These are phyloP conservation scores for Fusarium brachygibbosum DNA, from an alignment of 2,329 filamentous ascomycete species.

Conservation along the genomic window DNA sequence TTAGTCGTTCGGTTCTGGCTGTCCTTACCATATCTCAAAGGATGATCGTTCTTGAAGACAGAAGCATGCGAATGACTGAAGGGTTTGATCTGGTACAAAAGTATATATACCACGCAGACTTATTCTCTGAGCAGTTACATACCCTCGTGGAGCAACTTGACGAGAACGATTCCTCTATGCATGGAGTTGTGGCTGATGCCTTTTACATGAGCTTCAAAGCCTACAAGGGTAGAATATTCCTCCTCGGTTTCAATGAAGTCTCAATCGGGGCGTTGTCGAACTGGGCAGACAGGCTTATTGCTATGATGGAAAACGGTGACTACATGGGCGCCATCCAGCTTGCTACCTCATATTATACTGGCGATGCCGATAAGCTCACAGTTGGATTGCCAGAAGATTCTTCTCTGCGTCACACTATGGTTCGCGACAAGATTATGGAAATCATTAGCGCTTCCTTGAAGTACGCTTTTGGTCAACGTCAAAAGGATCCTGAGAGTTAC, in stretches of 20 bases:
- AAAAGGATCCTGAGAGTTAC: constrained; percentile 60
- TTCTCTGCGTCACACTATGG: constrained; percentile 79
- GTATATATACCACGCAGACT: constrained; percentile 90
- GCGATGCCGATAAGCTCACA: constrained; percentile 92
- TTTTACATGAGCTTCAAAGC: constrained; percentile 98
- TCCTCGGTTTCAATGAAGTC: constrained; percentile 93
- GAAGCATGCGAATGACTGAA: constrained; percentile 89
- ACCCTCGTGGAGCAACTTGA: constrained; percentile 88
- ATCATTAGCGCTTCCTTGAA: constrained; percentile 94
- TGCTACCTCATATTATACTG: constrained; percentile 92
- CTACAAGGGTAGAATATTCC: constrained; percentile 93
- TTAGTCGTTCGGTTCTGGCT: constrained; percentile 91
- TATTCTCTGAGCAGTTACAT: constrained; percentile 90
- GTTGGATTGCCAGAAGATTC: constrained; percentile 93
- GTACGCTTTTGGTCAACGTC: constrained; percentile 82
- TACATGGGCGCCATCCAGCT: constrained; percentile 92
- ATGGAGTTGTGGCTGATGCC: constrained; percentile 95
- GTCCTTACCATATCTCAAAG: constrained; percentile 95
- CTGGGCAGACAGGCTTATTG: constrained; percentile 94
- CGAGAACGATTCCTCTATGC: constrained; percentile 88
- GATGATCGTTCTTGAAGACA: constrained; percentile 91
- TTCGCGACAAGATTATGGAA: constrained; percentile 89
- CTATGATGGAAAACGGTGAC: constrained; percentile 96
- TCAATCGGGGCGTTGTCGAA: constrained; percentile 94
- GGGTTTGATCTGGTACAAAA: constrained; percentile 92